Base-by-base conservation (phyloP, 257 asterid genomes). In the Buddleja alternifolia region DNA sequence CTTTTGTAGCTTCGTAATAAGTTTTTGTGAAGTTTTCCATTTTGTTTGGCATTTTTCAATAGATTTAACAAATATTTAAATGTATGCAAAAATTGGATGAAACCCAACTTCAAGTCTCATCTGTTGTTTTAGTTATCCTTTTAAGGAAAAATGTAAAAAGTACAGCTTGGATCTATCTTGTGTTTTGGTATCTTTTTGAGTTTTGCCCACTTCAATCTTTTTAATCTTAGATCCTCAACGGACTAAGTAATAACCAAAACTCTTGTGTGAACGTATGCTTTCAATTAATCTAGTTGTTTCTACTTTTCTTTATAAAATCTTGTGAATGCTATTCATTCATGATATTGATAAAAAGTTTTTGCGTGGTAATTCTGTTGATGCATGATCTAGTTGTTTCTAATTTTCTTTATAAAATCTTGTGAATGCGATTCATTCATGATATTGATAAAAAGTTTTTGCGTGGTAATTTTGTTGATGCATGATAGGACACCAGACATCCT, bases 391-490 rank as follows among this genome's bases (percentile, higher is more conserved):
- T 47, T 45, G 48, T 29, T 40, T 64, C 29, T n/a, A 29, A 7
- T 44, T 34, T 10, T 45, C 46, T 57, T 17, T 48, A 37, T 5
- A 41, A 58, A 55, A 29, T 29, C 58, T 55, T 46, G 48, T 59
- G 58, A 17, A 45, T 53, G 64, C 62, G 21, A 37, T 37, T 60
- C 12, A 37, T 66, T 52, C 56, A 44, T 75, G 63, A 61, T 64
- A 54, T 24, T 42, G 14, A 40, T 15, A 36, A 52, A 19, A 8
- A 15, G 34, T 53, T 8, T 69, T 40, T 19, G 23, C 29, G 20
- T 37, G 15, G 32, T 24, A 53, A 16, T 12, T 45, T 34, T 16
- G n/a, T 24, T n/a, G 32, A 68, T 50, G 59, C 23, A 15, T 47
- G 45, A 47, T 36, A 67, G 32, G 17, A 45, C 59, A 34, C 39